These are phyloP conservation scores for Marasmius oreades DNA, from an alignment of 1,284 basidiomycete genomes.

Conservation along the genomic window DNA sequence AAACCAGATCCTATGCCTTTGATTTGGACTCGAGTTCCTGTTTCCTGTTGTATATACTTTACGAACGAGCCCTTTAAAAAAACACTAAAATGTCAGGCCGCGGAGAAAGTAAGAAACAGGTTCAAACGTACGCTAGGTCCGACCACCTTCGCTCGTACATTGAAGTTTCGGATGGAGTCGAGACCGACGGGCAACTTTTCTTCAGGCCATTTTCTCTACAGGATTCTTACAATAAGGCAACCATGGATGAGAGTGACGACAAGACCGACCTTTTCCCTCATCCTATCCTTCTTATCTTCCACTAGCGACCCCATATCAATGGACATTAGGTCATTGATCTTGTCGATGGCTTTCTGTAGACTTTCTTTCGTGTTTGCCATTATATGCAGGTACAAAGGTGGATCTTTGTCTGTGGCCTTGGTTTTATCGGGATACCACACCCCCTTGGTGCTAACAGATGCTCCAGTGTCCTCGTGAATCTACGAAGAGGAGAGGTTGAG, in stretches of 20 bases:
- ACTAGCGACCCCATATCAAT: conserved; percentile 87
- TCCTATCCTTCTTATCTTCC: conserved; percentile 74
- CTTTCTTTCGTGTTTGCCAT: conserved; percentile 79
- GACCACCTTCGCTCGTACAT: conserved; percentile 95
- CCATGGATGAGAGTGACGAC: background rate
- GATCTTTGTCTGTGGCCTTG: conserved; percentile 89
- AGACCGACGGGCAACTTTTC: conserved; percentile 87
- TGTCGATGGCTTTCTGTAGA: conserved; percentile 79
- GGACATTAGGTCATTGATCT: conserved; percentile 82
- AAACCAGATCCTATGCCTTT: conserved; percentile 96
- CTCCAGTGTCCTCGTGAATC: conserved; percentile 90
- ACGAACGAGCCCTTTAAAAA: conserved; percentile 84
- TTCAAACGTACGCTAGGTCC: conserved; percentile 76
- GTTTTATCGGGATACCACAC: conserved; percentile 91
- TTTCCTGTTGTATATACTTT: conserved; percentile 98
- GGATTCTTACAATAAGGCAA: no score
- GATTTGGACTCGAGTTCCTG: conserved; percentile 96
- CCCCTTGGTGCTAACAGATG: conserved; percentile 88
- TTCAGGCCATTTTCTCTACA: conserved; percentile 91
- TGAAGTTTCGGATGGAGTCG: conserved; percentile 93
- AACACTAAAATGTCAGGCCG: background rate
- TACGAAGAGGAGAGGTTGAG: conserved; percentile 26
- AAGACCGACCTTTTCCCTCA: conserved; percentile 51
- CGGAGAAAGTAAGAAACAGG: background rate
- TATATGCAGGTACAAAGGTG: conserved; percentile 93